phyloP scores from a whole-genome alignment of 305 asterid species.

The Ilex paraguariensis region DNA sequence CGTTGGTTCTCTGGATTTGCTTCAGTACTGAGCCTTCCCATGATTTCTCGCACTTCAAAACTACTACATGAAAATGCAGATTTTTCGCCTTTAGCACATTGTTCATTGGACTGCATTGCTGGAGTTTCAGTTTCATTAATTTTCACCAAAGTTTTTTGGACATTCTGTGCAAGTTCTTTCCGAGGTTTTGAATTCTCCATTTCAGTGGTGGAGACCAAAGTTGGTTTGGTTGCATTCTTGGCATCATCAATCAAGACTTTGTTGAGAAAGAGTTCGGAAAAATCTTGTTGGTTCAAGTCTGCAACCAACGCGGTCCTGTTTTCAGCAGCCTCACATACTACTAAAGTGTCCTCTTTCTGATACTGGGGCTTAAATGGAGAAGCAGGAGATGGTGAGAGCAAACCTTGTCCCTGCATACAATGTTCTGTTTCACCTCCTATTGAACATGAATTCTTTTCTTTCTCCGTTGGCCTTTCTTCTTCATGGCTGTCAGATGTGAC shows the following conservation, averaged over 20 bases:
- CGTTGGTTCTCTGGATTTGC: conserved; percentile 17
- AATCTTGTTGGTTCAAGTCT: not conserved
- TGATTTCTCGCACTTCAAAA: conserved; percentile 6
- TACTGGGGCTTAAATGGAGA: not conserved
- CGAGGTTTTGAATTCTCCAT: conserved; percentile 10
- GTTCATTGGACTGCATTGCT: not conserved
- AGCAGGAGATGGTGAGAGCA: not conserved
- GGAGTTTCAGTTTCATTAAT: conserved; percentile 12
- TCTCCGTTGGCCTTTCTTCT: not conserved
- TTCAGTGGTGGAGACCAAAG: not conserved
- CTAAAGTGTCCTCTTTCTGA: not conserved
- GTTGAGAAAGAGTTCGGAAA: not conserved
- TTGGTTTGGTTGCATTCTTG: not conserved
- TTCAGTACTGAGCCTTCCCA: conserved; percentile 19
- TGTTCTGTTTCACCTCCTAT: not conserved
- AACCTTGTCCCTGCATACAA: not conserved
- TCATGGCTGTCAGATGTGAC: conserved; percentile 6
- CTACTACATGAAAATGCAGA: not conserved
- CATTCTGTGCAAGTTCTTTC: conserved; percentile 10
- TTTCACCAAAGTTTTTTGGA: conserved; percentile 10
- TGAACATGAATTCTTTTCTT: conserved; percentile 8
- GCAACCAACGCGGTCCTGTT: conserved; percentile 1
- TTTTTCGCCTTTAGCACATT: not conserved
- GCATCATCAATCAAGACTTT: conserved; percentile 11
- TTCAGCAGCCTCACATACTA: conserved; percentile 9